phyloP scores from a whole-genome alignment of 768 basidiomycete genomes.

The Lentinula sp. region DNA sequence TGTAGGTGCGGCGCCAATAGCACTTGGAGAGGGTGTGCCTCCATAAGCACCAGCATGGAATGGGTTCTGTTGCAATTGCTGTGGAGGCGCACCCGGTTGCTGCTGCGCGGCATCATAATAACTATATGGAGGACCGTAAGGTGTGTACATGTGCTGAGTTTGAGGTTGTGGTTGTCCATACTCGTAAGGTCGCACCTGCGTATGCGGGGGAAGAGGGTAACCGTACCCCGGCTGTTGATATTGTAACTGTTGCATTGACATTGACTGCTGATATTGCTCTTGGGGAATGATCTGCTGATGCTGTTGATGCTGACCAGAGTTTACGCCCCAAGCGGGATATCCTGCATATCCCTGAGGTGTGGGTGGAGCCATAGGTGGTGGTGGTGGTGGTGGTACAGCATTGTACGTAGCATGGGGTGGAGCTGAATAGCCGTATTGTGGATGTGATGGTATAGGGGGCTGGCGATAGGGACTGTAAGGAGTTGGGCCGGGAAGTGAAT shows the following conservation, averaged over 20 bases:
- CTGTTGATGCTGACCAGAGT: neutral
- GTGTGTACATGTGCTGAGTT: neutral
- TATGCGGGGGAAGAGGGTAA: conserved; percentile 13
- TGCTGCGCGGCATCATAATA: conserved; percentile 7
- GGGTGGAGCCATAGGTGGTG: neutral
- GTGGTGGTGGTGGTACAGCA: neutral
- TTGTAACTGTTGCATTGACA: neutral
- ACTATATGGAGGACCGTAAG: neutral
- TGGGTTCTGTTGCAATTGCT: conserved; percentile 10
- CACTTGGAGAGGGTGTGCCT: neutral
- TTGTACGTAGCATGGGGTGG: neutral
- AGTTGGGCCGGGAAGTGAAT: neutral
- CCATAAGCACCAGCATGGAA: neutral
- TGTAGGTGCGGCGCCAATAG: neutral
- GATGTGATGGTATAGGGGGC: neutral
- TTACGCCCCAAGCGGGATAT: neutral
- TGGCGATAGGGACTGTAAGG: neutral
- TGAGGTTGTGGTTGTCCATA: conserved; percentile 10
- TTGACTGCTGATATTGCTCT: neutral
- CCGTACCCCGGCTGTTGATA: conserved; percentile 1
- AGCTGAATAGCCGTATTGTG: neutral
- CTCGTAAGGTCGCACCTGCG: conserved; percentile 8
- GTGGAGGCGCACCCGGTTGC: conserved; percentile 6
- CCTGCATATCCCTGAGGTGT: neutral
- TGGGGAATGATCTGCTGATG: neutral